phyloP scores from a whole-genome alignment of 1,284 basidiomycete species.

The Trametes pubescens region DNA sequence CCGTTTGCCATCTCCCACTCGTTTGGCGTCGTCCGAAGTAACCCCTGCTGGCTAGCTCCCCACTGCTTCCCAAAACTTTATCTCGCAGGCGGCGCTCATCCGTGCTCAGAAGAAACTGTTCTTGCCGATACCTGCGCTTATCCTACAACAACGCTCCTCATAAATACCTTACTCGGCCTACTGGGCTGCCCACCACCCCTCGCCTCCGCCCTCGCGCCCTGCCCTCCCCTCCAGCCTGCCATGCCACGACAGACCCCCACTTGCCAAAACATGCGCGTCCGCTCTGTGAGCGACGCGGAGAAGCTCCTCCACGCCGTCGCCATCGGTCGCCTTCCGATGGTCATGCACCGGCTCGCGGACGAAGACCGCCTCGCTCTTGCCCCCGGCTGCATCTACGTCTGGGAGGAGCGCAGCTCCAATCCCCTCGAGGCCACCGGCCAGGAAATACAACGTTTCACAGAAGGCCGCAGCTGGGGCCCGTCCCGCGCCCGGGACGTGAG shows the following conservation, averaged over 20 bases:
- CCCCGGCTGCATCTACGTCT: slow-evolving; percentile 55
- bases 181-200: slow-evolving; percentile 6
- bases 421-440: slow-evolving; percentile 49
- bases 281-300: slow-evolving; percentile 51
- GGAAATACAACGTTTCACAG: slow-evolving; percentile 55
- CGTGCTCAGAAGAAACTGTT: slow-evolving; percentile 20
- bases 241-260: slow-evolving; percentile 49
- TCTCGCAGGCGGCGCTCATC: slow-evolving; percentile 14
- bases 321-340: slow-evolving; percentile 47
- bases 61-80: slow-evolving; percentile 21
- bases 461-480: slow-evolving; percentile 46
- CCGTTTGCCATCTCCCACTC: slow-evolving; percentile 12
- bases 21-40: slow-evolving; percentile 18
- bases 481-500: slow-evolving; percentile 49
- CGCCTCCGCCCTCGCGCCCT: slow-evolving; percentile 16
- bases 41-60: slow-evolving; percentile 21
- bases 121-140: slow-evolving; percentile 23
- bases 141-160: slow-evolving; percentile 16
- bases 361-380: slow-evolving; percentile 51
- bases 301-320: slow-evolving; percentile 53
- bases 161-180: slow-evolving; percentile 24
- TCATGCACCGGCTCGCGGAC: slow-evolving; percentile 52
- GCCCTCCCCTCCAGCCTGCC: slow-evolving; percentile 37
- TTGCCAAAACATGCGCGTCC: slow-evolving; percentile 49
- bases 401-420: slow-evolving; percentile 52